Base-by-base conservation (phyloP, 2,329 filamentous ascomycete species). In the Fusarium graminum region DNA sequence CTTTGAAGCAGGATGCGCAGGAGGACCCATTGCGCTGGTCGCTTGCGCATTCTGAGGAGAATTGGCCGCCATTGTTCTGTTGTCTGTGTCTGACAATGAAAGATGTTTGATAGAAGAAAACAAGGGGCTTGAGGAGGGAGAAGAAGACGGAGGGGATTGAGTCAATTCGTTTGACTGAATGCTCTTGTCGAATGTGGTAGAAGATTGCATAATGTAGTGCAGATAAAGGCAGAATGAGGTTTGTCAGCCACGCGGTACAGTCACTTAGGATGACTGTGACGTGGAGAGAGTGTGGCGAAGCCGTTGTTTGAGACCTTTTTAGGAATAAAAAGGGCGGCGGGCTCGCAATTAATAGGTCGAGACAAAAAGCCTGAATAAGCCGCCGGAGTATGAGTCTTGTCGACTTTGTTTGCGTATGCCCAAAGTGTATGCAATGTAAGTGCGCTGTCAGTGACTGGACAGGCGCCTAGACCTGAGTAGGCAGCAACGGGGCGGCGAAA, bases 241-340 rank as follows among this genome's bases (percentile, higher is more conserved):
- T 79, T 79, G 77, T 79, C 76, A 79, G 77, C 77, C 74, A 67
- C 59, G 57, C 52, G 59, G 52, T 52, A 59, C 58, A 50, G 61
- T 63, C 56, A 66, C 61, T 58, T 47, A 66, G 59, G 61, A 61
- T 68, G 70, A 67, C 60, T 69, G 66, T 67, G 65, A 70, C 67
- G 68, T 69, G 64, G 64, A 64, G 47, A 51, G 36, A 58, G 43
- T 56, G 70, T 72, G 70, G 70, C 70, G 63, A 71, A 70, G 47
- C 68, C 54, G 46, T 62, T 52, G 50, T n/a, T 54, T 43, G 42
- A 39, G 28, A 34, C 22, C 30, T 61, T 62, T 67, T 56, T 64
- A 50, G 45, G 55, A 49, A 49, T 44, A 65, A 62, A 65, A 68
- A 66, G 46, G 19, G 58, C 65, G 63, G 55, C 47, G 52, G 47